Base-by-base conservation (phyloP, 768 basidiomycete genomes). In the Phylloporus scabripes region DNA sequence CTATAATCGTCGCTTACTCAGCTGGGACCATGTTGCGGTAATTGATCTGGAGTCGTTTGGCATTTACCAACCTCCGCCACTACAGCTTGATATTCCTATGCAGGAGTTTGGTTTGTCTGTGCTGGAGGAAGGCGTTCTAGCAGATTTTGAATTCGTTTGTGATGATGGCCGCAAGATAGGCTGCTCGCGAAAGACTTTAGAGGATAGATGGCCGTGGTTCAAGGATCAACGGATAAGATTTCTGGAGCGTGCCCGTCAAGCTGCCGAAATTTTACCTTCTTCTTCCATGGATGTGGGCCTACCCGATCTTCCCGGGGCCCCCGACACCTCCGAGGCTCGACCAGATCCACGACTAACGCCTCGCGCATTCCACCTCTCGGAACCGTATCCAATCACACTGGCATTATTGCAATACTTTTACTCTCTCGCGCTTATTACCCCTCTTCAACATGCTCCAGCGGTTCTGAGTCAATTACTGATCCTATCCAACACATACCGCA, bases 181-280 rank as follows among this genome's bases (percentile, higher is more conserved):
- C 44, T 93, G 91, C 63, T 93, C 92, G 20, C 77, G 91, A 41
- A 83, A 79, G 63, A 64, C 92, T n/a, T 73, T 99, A 24, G 86
- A 90, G 61, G 85, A 92, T 29, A 79, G 94, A 29, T 99, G 95
- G 95, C 82, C 87, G 1, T 99, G 95, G 95, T 93, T 99, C 75
- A 79, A 79, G 56, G 79, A 82, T 45, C 83, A 90, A 60, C 72
- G 85, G 17, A 64, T 70, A 45, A 70, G 71, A 44, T 82, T 88
- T 59, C 56, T 84, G 31, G 74, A 78, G 45, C 75, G 72, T 8
- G 87, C 87, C 1, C 69, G 70, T 39, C 71, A 70, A 23, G 74
- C 79, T 6, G 70, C 86, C 37, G 80, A 84, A 38, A 67, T 71
- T 7, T 66, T 88, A 38, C 85, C 87, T 0, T 60, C 72, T 3